Percentiles rank a stretch among this genome's conserved stretches.
phyloP scores from a whole-genome alignment of 2,329 filamentous ascomycete species.

The Trichoderma asperellum region DNA sequence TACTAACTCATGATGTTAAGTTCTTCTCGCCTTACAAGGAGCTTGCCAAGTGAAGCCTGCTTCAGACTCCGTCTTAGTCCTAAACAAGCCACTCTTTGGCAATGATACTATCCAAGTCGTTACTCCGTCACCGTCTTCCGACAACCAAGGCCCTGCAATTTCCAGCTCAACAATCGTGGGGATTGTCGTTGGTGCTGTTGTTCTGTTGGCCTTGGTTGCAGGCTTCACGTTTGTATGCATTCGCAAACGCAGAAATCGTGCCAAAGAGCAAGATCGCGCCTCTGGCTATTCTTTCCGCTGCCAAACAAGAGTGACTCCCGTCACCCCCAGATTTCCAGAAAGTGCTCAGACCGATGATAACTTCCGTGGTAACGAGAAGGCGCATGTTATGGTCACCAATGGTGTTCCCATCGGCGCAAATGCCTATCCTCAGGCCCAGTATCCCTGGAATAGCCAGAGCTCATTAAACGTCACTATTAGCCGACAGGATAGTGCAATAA shows the following conservation, averaged over 20 bases:
- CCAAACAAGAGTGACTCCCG: conserved; percentile 39
- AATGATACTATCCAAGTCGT: conserved; percentile 30
- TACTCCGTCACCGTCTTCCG: background rate
- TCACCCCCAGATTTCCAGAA: conserved; percentile 5
- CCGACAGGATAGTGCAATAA: background rate
- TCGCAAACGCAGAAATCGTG: conserved; percentile 50
- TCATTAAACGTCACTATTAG: conserved; percentile 1
- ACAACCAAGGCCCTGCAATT: conserved; percentile 34
- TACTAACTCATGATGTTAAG: conserved; percentile 41
- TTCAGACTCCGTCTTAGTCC: conserved; percentile 42
- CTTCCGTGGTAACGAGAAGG: conserved; percentile 18
- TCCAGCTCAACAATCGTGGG: conserved; percentile 49
- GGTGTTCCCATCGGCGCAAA: background rate
- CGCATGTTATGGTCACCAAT: conserved; percentile 7
- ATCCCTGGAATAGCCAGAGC: conserved; percentile 15
- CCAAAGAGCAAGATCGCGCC: conserved; percentile 1
- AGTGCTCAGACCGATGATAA: conserved; percentile 10
- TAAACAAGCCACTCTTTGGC: conserved; percentile 53
- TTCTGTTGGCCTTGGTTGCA: conserved; percentile 43
- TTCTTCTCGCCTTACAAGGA: conserved; percentile 55
- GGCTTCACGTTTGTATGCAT: conserved; percentile 50
- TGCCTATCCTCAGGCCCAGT: background rate
- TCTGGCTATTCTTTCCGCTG: conserved; percentile 58
- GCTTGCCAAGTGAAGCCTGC: conserved; percentile 55
- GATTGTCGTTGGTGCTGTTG: conserved; percentile 47